Evolutionary conservation across 2,329 filamentous ascomycete genomes (phyloP), one percentile per base, ranked within the genome.

Genomic region (Cyphellophora europaea): DNA sequence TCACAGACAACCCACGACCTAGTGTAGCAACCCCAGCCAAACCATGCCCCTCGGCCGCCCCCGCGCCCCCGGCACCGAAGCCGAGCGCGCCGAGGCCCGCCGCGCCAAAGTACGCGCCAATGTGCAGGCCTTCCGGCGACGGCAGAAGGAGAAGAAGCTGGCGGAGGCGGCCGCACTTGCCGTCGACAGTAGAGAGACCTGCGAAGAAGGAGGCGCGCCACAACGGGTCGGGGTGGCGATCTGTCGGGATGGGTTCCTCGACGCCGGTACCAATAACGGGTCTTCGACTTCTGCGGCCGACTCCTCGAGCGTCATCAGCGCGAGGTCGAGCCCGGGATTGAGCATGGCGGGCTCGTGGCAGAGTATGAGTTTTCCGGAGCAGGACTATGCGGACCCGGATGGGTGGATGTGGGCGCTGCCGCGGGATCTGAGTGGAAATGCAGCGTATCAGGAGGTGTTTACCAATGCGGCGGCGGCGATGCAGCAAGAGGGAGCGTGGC

Each of bases 31-130:
- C n/a, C n/a, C n/a, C n/a, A n/a, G n/a, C n/a, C n/a, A 25, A 25
- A n/a, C 21, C n/a, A 43, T 44, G 41, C 29, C 41, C 17, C 38
- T 44, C 23, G 41, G 42, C 8, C 33, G 38, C 29, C 42, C 42
- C 16, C 36, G 42, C 12, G 29, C 38, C 13, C 39, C 42, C 19
- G 39, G 42, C 19, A 44, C 42, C n/a, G 42, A 41, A 12, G 38
- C 34, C 21, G 42, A 44, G 30, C 36, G 42, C 19, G 42, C 38
- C 11, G 36, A 42, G 19, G 42, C 36, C n/a, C 38, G 39, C 14
- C 37, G 39, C 23, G 38, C 33, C 19, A 44, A 44, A 36, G 42
- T 41, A 12, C 33, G 42, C 27, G 38, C 38, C 21, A 44, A 44
- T 25, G 42, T 44, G n/a, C 42, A 42, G 18, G 42, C 42, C 6